Base-by-base conservation (phyloP, 2,329 filamentous ascomycete genomes). In the Penicillium sp. region DNA sequence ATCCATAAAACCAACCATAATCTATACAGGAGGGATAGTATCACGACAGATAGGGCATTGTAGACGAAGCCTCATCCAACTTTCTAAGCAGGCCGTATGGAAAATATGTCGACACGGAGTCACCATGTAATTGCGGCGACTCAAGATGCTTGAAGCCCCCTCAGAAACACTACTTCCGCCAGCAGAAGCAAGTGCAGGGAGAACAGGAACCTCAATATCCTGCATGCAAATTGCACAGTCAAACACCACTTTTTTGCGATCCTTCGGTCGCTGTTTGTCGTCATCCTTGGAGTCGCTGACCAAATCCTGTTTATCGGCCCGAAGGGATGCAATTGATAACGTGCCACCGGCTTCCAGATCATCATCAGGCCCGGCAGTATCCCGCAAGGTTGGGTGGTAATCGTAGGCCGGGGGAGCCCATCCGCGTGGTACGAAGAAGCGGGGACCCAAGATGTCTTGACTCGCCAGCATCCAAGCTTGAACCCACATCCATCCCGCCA, bases 171-270 rank as follows among this genome's bases (percentile, higher is more conserved):
- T 70, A 57, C 68, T 69, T 65, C 70, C 67, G 67, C 69, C 79
- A 56, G 87, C 82, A 31, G 84, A 83, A 45, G 81, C 80, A 21
- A 64, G 72, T 14, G 72, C 71, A 3, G 72, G 67, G 31, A 96
- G 77, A 22, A 98, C 88, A 0, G 92, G 91, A 2, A 98, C 91
- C 72, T 97, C 91, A 19, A 99, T 86, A 46, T 90, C 83, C 75
- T 96, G 92, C 76, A 93, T 90, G 73, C 95, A 99, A 64, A 99
- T 97, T 19, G 93, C 91, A 74, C 95, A 99, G 77, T 98, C 93
- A 58, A 96, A 95, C 1, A 84, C 70, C 39, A 82, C 82, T 67
- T 80, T 83, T 73, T 85, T 82, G 58, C 82, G 82, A 49, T 79
- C 78, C 64, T 68, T 71, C 6, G 61, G 55, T 29, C 69, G 65